Percentiles rank a stretch among this genome's conserved stretches.
Conservation (phyloP, 805 yeast genomes). For the Cyberlindnera subsufficiens region DNA sequence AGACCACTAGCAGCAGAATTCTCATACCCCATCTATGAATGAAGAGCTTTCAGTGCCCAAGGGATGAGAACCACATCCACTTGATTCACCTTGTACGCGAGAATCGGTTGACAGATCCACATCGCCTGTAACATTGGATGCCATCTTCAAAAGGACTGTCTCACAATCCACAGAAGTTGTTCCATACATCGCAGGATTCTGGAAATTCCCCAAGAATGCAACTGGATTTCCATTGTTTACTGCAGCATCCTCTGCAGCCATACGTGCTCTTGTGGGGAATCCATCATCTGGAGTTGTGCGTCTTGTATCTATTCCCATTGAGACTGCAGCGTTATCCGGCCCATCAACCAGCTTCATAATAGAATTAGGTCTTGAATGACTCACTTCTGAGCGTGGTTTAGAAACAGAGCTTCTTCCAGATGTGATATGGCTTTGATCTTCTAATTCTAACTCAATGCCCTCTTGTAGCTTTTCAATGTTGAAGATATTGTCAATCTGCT, state of each 20-base stretch:
- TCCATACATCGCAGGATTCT: no score
- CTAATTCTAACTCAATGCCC: slow-evolving; percentile 1
- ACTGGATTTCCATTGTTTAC: no score
- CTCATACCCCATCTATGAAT: slow-evolving; percentile 12
- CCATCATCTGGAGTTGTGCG: background rate
- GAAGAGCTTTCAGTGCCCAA: slow-evolving; percentile 10
- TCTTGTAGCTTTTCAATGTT: background rate
- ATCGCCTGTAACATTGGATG: no score
- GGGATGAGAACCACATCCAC: slow-evolving; percentile 16
- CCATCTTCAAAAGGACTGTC: no score
- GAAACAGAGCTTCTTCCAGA: background rate
- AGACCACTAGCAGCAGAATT: background rate
- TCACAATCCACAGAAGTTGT: no score
- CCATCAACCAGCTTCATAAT: no score
- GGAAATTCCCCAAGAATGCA: no score
- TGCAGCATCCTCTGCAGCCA: no score
- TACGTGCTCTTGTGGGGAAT: no score
- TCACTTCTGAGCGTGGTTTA: no score
- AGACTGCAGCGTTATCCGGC: background rate
- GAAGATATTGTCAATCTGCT: slow-evolving; percentile 23
- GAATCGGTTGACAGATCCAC: background rate
- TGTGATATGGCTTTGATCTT: background rate
- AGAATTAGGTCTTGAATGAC: background rate
- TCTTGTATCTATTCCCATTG: background rate
- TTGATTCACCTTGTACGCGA: slow-evolving; percentile 3